Conservation (phyloP, 1,139 yeast genomes). For the Lodderomyces beijingensis region DNA sequence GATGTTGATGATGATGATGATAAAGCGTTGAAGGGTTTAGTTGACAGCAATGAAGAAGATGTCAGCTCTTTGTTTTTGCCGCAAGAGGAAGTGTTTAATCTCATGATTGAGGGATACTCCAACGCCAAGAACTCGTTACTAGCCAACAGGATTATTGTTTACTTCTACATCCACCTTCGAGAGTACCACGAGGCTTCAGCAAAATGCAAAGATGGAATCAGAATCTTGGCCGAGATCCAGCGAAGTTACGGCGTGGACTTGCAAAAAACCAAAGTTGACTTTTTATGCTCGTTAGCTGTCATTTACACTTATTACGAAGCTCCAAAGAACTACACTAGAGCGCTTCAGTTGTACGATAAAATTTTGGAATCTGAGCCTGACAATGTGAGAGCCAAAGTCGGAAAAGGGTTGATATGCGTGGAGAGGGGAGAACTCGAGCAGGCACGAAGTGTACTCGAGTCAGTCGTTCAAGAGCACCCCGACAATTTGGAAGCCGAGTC, state of each 20-base stretch:
- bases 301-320: slow-evolving; percentile 83
- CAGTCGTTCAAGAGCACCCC: slow-evolving; percentile 49
- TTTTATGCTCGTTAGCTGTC: slow-evolving; percentile 66
- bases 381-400: slow-evolving; percentile 64
- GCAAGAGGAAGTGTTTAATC: slow-evolving; percentile 51
- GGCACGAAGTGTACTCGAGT: slow-evolving; percentile 51
- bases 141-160: slow-evolving; percentile 61
- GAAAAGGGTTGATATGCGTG: slow-evolving; percentile 73
- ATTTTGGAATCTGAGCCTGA: slow-evolving; percentile 44
- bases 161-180: slow-evolving; percentile 54
- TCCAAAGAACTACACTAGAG: slow-evolving; percentile 79
- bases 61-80: slow-evolving; percentile 19
- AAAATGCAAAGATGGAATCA: slow-evolving; percentile 59
- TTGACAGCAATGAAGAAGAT: slow-evolving; percentile 16
- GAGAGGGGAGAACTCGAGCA: slow-evolving; percentile 55
- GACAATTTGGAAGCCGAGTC: slow-evolving; percentile 56
- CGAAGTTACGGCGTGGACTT: slow-evolving; percentile 46
- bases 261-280: slow-evolving; percentile 50
- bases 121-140: slow-evolving; percentile 48
- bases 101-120: slow-evolving; percentile 52
- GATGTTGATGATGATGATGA: slow-evolving; percentile 19
- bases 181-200: slow-evolving; percentile 65
- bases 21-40: slow-evolving; percentile 16
- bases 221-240: slow-evolving; percentile 46
- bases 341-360: slow-evolving; percentile 64